Conservation (phyloP, 2,329 filamentous ascomycete species). For the Colletotrichum sp. region DNA sequence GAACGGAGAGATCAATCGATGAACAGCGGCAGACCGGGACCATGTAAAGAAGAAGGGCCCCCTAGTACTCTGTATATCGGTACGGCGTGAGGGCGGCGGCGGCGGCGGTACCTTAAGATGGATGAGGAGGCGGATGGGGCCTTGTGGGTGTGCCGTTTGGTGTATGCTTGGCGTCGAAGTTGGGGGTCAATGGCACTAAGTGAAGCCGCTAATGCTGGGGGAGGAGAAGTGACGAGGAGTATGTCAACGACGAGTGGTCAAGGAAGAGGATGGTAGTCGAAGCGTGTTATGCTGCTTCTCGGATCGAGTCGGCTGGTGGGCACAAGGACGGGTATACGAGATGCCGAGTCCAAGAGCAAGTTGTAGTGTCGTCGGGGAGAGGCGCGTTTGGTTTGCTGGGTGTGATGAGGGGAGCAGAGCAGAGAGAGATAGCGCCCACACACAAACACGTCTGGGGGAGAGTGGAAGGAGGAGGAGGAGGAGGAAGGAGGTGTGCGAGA, state of each 20-base stretch:
- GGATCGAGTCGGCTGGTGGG: neutral
- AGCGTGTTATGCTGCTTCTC: neutral
- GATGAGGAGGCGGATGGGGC: neutral
- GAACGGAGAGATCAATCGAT: neutral
- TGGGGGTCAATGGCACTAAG: slow-evolving; percentile 15
- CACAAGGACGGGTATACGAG: neutral
- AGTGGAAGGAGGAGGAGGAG: neutral
- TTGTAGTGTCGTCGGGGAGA: neutral
- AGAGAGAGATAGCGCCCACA: neutral
- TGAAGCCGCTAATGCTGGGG: slow-evolving; percentile 9
- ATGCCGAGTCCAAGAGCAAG: neutral
- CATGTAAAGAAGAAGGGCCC: slow-evolving; percentile 28
- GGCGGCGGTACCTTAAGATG: slow-evolving; percentile 12
- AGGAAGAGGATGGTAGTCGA: neutral
- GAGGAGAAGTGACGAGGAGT: neutral
- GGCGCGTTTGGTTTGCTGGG: neutral
- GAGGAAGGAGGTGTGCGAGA: neutral
- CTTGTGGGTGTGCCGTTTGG: slow-evolving; percentile 1
- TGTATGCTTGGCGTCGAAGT: slow-evolving; percentile 10
- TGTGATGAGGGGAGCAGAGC: neutral
- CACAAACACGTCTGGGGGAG: neutral
- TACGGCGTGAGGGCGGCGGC: neutral
- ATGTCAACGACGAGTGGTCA: neutral
- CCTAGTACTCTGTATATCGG: neutral
- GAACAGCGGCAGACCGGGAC: neutral